These are phyloP conservation scores for Yamadazyma akitaensis DNA, from an alignment of 805 yeast genomes.

Conservation along the genomic window DNA sequence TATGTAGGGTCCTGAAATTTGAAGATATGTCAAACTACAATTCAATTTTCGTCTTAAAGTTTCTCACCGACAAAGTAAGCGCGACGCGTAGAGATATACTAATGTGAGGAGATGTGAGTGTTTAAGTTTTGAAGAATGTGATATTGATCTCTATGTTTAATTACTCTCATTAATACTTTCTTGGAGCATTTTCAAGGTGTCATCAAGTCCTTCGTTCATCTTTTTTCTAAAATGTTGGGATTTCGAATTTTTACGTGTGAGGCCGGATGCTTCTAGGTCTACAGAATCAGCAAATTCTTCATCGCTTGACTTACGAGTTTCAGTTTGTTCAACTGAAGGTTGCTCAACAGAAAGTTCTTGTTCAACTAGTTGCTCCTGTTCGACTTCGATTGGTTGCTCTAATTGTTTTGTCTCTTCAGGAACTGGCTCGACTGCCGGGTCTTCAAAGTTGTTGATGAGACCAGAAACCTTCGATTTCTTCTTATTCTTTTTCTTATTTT, in stretches of 20 bases:
- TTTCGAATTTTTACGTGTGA: conserved; percentile 28
- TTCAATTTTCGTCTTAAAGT: not conserved
- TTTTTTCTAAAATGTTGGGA: conserved; percentile 33
- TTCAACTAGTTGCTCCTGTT: not conserved
- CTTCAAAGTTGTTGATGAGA: conserved; percentile 5
- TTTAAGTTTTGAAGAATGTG: not conserved
- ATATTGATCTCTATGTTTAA: too few relatives aligned
- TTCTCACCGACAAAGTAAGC: not conserved
- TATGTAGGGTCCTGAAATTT: not conserved
- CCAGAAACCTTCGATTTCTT: conserved; percentile 8
- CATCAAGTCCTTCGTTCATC: conserved; percentile 32
- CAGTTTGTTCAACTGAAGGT: not conserved
- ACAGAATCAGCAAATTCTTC: conserved; percentile 15
- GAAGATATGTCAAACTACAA: not conserved
- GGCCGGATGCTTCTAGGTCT: conserved; percentile 8
- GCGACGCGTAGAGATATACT: not conserved
- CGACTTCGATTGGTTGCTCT: too few relatives aligned
- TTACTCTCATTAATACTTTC: conserved; percentile 28
- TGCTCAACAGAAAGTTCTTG: not conserved
- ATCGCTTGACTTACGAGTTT: conserved; percentile 7
- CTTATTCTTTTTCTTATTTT: conserved; percentile 5
- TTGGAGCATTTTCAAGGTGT: conserved; percentile 37
- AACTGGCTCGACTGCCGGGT: not conserved
- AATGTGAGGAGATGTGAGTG: not conserved
- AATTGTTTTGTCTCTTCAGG: not conserved